Conservation (phyloP, 2,329 filamentous ascomycete species). For the Colletotrichum spinosum region DNA sequence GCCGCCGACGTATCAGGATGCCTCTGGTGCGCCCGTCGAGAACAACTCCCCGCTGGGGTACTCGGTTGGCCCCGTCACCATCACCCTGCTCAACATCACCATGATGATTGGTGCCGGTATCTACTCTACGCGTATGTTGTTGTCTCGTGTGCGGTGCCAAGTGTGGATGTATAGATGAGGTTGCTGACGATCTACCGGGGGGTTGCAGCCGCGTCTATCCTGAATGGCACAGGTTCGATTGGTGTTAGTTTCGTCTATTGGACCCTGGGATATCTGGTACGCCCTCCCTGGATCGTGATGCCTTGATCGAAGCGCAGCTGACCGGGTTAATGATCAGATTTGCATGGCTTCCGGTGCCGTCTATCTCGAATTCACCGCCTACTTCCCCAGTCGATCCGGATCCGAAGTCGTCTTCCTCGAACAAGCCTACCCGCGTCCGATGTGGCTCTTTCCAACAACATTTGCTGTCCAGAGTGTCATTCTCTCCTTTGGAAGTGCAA, state of each 20-base stretch:
- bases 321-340: slow-evolving; percentile 55
- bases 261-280: slow-evolving; percentile 70
- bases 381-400: slow-evolving; percentile 74
- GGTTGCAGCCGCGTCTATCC: slow-evolving; percentile 63
- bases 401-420: slow-evolving; percentile 76
- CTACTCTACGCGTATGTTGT: slow-evolving; percentile 62
- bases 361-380: slow-evolving; percentile 74
- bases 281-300: slow-evolving; percentile 57
- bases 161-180: background rate
- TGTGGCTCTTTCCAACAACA: slow-evolving; percentile 71
- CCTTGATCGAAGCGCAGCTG: background rate
- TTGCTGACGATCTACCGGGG: slow-evolving; percentile 9
- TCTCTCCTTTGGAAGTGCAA: slow-evolving; percentile 74
- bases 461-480: slow-evolving; percentile 74
- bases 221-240: slow-evolving; percentile 69
- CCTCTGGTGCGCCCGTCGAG: slow-evolving; percentile 69
- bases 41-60: slow-evolving; percentile 69
- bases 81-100: slow-evolving; percentile 69
- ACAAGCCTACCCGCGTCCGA: slow-evolving; percentile 73
- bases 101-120: slow-evolving; percentile 74
- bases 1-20: slow-evolving; percentile 37
- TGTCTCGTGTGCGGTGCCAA: background rate
- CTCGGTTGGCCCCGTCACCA: slow-evolving; percentile 64
- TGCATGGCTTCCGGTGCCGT: slow-evolving; percentile 61
- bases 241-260: slow-evolving; percentile 73